A percentile compares a stretch with the other conserved stretches of the same genome.
These are phyloP conservation scores for Pseudogymnoascus verrucosus DNA, from an alignment of 2,329 filamentous ascomycete genomes.

Conservation along the genomic window DNA sequence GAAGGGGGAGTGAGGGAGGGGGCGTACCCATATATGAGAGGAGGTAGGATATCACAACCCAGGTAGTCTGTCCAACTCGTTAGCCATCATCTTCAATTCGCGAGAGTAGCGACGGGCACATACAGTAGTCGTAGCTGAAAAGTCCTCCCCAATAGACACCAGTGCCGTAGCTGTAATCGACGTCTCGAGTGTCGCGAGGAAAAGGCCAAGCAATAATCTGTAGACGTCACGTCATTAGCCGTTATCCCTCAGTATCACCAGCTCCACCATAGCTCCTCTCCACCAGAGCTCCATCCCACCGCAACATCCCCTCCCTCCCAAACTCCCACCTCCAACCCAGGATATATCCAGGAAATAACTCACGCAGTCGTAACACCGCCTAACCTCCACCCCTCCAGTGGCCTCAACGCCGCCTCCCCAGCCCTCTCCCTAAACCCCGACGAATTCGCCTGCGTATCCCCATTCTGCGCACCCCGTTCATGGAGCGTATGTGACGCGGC, in stretches of 20 bases:
- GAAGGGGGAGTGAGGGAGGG: background rate
- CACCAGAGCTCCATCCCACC: too few relatives aligned
- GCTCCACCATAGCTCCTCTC: slow-evolving; percentile 1
- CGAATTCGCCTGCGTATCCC: background rate
- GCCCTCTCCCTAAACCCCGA: background rate
- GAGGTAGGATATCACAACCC: background rate
- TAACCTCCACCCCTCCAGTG: background rate
- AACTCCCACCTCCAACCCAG: background rate
- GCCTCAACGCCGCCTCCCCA: background rate
- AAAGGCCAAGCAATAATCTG: slow-evolving; percentile 44
- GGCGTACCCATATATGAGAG: background rate
- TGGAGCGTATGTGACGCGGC: background rate
- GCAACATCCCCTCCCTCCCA: background rate
- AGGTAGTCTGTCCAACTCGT: background rate
- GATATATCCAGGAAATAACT: background rate
- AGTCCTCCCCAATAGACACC: slow-evolving; percentile 45
- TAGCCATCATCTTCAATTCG: background rate
- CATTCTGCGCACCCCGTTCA: background rate
- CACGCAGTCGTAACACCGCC: background rate
- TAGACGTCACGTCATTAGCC: background rate
- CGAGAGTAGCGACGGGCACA: background rate
- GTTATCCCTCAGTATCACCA: background rate
- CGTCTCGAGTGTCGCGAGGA: slow-evolving; percentile 52
- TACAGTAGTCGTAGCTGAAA: slow-evolving; percentile 22
- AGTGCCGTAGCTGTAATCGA: slow-evolving; percentile 53